phyloP scores from a whole-genome alignment of 1,139 yeast genomes.

The Taphrina populina region DNA sequence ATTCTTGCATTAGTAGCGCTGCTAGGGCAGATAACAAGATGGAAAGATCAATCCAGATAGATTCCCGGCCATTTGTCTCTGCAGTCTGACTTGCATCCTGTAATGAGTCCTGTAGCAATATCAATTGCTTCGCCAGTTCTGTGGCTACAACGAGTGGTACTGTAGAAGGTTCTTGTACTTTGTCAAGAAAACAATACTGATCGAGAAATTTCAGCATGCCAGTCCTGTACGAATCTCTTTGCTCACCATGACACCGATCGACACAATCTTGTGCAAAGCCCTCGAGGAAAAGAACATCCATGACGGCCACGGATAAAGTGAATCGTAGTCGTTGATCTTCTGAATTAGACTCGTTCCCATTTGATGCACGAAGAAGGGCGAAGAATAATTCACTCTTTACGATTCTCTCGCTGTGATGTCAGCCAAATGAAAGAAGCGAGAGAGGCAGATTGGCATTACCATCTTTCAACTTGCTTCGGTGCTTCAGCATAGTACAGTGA shows the following conservation, averaged over 20 bases:
- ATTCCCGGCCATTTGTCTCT: too few species aligned
- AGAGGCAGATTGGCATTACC: too few species aligned
- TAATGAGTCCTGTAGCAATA: neutral
- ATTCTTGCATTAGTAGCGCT: conserved; percentile 5
- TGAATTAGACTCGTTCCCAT: neutral
- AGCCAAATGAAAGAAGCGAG: too few species aligned
- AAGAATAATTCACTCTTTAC: neutral
- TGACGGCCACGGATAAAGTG: neutral
- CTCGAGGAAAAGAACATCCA: conserved; percentile 2
- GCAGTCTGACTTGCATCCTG: too few species aligned
- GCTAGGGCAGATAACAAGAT: conserved; percentile 3
- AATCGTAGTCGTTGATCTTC: conserved; percentile 1
- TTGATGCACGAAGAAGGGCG: neutral
- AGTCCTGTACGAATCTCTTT: neutral
- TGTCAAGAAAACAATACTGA: conserved; percentile 6
- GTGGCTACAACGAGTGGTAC: neutral
- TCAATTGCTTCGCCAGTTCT: too few species aligned
- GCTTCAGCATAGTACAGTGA: neutral
- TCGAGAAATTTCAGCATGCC: conserved; percentile 5
- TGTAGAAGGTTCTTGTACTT: neutral
- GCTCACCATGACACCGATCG: neutral
- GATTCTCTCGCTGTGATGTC: neutral
- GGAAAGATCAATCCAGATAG: conserved; percentile 3
- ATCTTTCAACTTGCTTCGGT: neutral
- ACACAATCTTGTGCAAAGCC: conserved; percentile 13